A percentile compares a stretch with the other conserved stretches of the same genome.
Evolutionary conservation across 2,329 filamentous ascomycete species (phyloP).

Genomic region (Exophiala alcalophila): DNA sequence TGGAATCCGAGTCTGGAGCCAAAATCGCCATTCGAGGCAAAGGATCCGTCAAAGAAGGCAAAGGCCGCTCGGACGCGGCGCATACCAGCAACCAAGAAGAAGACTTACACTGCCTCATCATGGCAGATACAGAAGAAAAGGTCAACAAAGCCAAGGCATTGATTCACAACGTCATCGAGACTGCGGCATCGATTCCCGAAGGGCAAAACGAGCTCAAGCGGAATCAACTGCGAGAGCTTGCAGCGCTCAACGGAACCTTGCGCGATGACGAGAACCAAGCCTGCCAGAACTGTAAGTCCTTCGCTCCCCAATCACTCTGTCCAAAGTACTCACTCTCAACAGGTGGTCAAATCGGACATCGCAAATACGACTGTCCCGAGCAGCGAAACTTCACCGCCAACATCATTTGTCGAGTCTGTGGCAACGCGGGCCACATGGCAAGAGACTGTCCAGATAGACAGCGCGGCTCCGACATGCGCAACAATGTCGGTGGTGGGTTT

Average conservation of each 20-base stretch:
- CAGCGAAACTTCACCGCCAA: slow-evolving; percentile 98
- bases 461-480: slow-evolving; percentile 87
- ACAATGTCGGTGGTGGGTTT: slow-evolving; percentile 57
- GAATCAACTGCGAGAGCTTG: slow-evolving; percentile 95
- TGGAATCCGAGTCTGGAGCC: slow-evolving; percentile 94
- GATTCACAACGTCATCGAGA: slow-evolving; percentile 98
- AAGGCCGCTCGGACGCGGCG: slow-evolving; percentile 96
- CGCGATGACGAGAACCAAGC: slow-evolving; percentile 99
- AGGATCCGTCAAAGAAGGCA: slow-evolving; percentile 99
- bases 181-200: slow-evolving; percentile 95
- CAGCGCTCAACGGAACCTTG: slow-evolving; percentile 95
- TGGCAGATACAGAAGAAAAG: slow-evolving; percentile 99
- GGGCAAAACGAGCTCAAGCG: slow-evolving; percentile 98
- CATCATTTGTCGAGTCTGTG: slow-evolving; percentile 97
- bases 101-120: slow-evolving; percentile 97
- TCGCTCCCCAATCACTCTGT: not conserved
- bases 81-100: slow-evolving; percentile 99
- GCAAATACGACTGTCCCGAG: slow-evolving; percentile 98
- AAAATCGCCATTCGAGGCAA: slow-evolving; percentile 99
- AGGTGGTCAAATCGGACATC: slow-evolving; percentile 92
- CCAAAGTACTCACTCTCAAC: not conserved
- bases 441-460: slow-evolving; percentile 94
- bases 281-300: slow-evolving; percentile 85
- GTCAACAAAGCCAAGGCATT: slow-evolving; percentile 98
- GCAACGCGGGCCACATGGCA: slow-evolving; percentile 97